phyloP scores from a whole-genome alignment of 2,329 filamentous ascomycete genomes.

The Ascochyta pisi region DNA sequence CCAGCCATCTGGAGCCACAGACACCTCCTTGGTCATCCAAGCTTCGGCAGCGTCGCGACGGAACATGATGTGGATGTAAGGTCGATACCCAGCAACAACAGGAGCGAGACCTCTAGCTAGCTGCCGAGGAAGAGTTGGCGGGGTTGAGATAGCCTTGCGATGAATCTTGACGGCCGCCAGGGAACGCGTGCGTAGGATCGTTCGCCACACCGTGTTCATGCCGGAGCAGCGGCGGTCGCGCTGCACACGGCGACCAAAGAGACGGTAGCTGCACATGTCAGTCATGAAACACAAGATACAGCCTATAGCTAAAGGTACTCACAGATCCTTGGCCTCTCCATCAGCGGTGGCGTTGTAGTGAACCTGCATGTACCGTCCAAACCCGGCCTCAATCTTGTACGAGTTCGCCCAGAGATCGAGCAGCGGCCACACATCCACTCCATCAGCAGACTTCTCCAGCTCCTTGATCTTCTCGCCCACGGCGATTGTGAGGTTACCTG shows the following conservation, averaged over 20 bases:
- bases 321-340: slow-evolving; percentile 43
- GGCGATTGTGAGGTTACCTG: slow-evolving; percentile 40
- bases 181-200: slow-evolving; percentile 27
- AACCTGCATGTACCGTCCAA: slow-evolving; percentile 34
- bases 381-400: slow-evolving; percentile 36
- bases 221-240: slow-evolving; percentile 24
- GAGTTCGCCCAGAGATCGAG: slow-evolving; percentile 41
- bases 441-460: slow-evolving; percentile 17
- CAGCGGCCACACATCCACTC: slow-evolving; percentile 33
- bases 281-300: neutral
- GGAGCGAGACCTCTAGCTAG: neutral
- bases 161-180: slow-evolving; percentile 32
- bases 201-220: slow-evolving; percentile 36
- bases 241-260: slow-evolving; percentile 37
- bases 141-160: slow-evolving; percentile 15
- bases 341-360: slow-evolving; percentile 28
- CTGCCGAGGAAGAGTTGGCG: neutral
- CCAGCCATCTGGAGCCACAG: slow-evolving; percentile 25
- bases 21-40: slow-evolving; percentile 32
- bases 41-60: slow-evolving; percentile 24
- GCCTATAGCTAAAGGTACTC: slow-evolving; percentile 8
- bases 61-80: slow-evolving; percentile 39
- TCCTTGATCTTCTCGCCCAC: slow-evolving; percentile 22
- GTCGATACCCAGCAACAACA: neutral
- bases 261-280: slow-evolving; percentile 31